Conservation (phyloP, 345 rosid genomes). For the Hevea brasiliensis region DNA sequence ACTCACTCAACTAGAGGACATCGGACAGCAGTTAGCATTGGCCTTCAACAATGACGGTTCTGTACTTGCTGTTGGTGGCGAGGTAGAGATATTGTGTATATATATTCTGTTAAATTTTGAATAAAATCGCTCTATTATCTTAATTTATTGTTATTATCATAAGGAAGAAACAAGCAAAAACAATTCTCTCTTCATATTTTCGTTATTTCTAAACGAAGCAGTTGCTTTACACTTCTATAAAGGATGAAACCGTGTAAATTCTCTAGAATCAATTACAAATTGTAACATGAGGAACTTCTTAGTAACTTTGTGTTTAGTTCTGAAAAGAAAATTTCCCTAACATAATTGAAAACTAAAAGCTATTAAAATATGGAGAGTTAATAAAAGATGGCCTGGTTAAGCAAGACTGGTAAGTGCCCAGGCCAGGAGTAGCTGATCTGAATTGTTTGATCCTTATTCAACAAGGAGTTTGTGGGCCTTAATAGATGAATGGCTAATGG, state of each 20-base stretch:
- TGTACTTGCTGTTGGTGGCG: constrained; percentile 72
- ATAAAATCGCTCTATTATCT: constrained; percentile 5
- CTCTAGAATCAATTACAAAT: no score
- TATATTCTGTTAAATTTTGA: not conserved
- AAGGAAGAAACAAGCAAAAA: not conserved
- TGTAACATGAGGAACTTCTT: not conserved
- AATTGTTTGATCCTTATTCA: not conserved
- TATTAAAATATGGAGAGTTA: not conserved
- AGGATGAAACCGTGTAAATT: not conserved
- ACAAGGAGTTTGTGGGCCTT: not conserved
- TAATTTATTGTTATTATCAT: not conserved
- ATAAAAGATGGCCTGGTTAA: not conserved
- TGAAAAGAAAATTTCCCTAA: not conserved
- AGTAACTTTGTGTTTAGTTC: not conserved
- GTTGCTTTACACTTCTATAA: not conserved
- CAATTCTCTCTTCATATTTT: not conserved
- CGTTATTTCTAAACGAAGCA: not conserved
- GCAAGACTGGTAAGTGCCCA: not conserved
- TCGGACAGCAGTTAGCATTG: constrained; percentile 75
- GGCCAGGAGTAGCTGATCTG: not conserved
- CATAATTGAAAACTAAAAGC: no score
- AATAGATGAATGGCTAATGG: not conserved
- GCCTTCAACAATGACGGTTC: constrained; percentile 69
- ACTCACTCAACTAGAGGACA: constrained; percentile 51
- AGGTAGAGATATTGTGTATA: constrained; percentile 48